Conservation (phyloP, 106 monocot genomes). For the Dactylorhiza incarnata region DNA sequence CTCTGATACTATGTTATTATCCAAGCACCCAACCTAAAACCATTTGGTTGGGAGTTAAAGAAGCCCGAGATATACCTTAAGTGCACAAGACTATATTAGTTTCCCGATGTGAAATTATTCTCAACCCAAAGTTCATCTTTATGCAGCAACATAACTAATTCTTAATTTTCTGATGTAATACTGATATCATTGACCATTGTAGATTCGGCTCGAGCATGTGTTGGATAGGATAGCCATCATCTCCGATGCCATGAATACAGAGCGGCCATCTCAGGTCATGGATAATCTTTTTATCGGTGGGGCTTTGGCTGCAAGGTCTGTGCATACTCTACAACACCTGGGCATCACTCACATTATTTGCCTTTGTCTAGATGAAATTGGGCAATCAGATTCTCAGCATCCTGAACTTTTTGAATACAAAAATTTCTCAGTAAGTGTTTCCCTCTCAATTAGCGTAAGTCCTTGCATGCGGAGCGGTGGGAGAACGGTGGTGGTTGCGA, state of each 20-base stretch:
- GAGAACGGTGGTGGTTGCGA: neutral
- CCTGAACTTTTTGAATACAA: slow-evolving; percentile 82
- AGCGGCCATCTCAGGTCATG: slow-evolving; percentile 64
- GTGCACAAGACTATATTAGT: too few relatives aligned
- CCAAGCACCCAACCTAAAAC: too few relatives aligned
- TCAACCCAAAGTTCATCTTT: neutral
- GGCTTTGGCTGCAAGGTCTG: slow-evolving; percentile 70
- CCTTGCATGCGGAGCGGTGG: neutral
- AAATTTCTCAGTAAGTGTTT: slow-evolving; percentile 73
- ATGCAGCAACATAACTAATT: neutral
- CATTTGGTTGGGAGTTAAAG: too few relatives aligned
- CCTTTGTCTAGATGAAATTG: slow-evolving; percentile 91
- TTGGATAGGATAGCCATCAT: slow-evolving; percentile 80
- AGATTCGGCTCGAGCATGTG: slow-evolving; percentile 93
- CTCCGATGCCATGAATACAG: slow-evolving; percentile 78
- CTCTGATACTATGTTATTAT: too few relatives aligned
- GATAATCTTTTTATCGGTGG: slow-evolving; percentile 81
- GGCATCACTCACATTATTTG: slow-evolving; percentile 90
- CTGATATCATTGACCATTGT: slow-evolving; percentile 4
- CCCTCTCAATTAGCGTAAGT: neutral
- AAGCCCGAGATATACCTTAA: too few relatives aligned
- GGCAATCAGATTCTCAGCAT: slow-evolving; percentile 89
- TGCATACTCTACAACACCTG: slow-evolving; percentile 71
- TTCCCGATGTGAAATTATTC: too few relatives aligned
- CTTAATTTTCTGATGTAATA: neutral